Evolutionary conservation across 2,329 filamentous ascomycete genomes (phyloP).

Genomic region (Mariannaea elegans): DNA sequence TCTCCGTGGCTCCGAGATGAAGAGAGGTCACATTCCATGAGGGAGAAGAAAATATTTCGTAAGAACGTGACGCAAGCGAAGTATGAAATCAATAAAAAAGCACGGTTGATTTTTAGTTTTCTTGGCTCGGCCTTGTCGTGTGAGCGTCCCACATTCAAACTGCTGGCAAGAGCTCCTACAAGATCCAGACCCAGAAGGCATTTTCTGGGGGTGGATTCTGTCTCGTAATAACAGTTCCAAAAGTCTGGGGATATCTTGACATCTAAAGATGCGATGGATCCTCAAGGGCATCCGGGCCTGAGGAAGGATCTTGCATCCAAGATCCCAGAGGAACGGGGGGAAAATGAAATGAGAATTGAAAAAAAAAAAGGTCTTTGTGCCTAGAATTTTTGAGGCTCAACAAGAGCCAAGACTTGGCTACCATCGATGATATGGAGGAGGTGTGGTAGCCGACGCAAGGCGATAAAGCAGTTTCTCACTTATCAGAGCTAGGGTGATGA

Average conservation of each 20-base stretch:
- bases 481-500: no score
- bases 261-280: slow-evolving; percentile 23
- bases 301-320: slow-evolving; percentile 3
- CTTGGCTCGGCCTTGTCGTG: no score
- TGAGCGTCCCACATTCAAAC: neutral
- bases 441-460: no score
- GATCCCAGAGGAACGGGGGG: neutral
- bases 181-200: neutral
- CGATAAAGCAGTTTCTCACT: no score
- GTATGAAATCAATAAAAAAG: neutral
- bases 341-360: neutral
- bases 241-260: slow-evolving; percentile 20
- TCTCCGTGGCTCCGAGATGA: neutral
- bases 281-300: neutral
- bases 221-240: slow-evolving; percentile 20
- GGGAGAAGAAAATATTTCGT: neutral
- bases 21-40: neutral
- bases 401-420: slow-evolving; percentile 13
- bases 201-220: slow-evolving; percentile 24
- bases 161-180: no score
- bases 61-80: neutral
- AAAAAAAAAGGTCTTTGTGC: neutral
- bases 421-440: no score
- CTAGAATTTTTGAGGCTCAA: slow-evolving; percentile 20
- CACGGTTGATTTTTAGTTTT: no score